phyloP scores from a whole-genome alignment of 2,329 filamentous ascomycete genomes.

The Botrytis porri region DNA sequence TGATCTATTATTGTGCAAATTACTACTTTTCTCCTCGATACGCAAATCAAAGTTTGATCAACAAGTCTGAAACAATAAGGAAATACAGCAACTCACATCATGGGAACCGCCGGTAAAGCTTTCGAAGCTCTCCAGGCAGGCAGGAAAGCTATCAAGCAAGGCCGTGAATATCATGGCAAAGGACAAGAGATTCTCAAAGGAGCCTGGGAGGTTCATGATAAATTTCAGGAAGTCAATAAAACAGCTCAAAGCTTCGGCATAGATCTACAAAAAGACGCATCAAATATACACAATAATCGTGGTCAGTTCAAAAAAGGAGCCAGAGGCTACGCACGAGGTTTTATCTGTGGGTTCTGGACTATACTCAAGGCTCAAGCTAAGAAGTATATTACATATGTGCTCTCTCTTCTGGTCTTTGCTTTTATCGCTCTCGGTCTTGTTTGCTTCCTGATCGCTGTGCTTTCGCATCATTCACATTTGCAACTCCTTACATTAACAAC shows the following conservation, averaged over 20 bases:
- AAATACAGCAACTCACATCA: not conserved
- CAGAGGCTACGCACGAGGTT: not conserved
- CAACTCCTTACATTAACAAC: constrained; percentile 8
- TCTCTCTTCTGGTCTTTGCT: constrained; percentile 2
- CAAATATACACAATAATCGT: not conserved
- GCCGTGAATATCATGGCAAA: not conserved
- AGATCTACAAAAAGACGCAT: not conserved
- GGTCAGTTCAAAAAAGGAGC: not conserved
- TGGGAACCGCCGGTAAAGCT: not conserved
- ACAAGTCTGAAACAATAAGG: not conserved
- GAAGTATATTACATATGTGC: not conserved
- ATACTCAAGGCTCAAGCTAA: constrained; percentile 2
- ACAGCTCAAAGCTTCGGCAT: not conserved
- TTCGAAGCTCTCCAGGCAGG: not conserved
- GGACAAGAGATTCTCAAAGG: not conserved
- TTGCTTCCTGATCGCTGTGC: not conserved
- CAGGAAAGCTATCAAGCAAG: not conserved
- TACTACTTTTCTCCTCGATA: not conserved
- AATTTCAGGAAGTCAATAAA: not conserved
- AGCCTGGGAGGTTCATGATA: not conserved
- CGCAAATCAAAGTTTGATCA: too few species aligned
- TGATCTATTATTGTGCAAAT: not conserved
- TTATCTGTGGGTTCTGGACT: not conserved
- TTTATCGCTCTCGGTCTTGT: not conserved
- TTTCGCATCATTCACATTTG: constrained; percentile 3